These are phyloP conservation scores for Volvox reticuliferus DNA, from an alignment of 139 green algal genomes.

Conservation along the genomic window DNA sequence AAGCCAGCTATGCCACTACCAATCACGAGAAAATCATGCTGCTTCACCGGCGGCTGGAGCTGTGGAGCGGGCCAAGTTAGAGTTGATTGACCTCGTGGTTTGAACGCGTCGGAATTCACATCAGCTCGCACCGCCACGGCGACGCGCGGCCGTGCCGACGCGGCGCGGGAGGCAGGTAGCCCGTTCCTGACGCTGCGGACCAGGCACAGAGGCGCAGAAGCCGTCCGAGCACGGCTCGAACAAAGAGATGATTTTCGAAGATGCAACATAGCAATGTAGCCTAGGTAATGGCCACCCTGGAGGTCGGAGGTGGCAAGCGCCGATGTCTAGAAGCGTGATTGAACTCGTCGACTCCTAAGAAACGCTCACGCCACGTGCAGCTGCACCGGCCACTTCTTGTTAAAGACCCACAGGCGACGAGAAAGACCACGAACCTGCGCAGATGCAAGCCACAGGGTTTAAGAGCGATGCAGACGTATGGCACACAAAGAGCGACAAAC, in stretches of 20 bases:
- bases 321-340: background rate
- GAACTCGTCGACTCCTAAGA: background rate
- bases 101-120: slow-evolving; percentile 67
- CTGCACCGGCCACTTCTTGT: slow-evolving; percentile 81
- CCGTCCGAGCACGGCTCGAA: background rate
- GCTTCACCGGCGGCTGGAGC: slow-evolving; percentile 45
- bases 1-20: slow-evolving; percentile 96
- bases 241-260: background rate
- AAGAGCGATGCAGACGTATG: background rate
- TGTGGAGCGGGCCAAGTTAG: background rate
- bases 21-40: slow-evolving; percentile 95
- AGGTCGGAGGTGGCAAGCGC: background rate
- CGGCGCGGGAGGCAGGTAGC: background rate
- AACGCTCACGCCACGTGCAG: slow-evolving; percentile 44
- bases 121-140: slow-evolving; percentile 41
- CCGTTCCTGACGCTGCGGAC: background rate
- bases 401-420: slow-evolving; percentile 75
- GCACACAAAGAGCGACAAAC: background rate
- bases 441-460: background rate
- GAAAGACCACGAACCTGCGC: slow-evolving; percentile 34
- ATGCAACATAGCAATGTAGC: background rate
- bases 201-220: background rate
- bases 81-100: background rate
- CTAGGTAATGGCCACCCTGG: background rate
- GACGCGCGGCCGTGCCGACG: background rate